Evolutionary conservation across 2,329 filamentous ascomycete species (phyloP), one percentile per base, ranked within the genome.

Genomic region (Cladosporium cucumerinum): DNA sequence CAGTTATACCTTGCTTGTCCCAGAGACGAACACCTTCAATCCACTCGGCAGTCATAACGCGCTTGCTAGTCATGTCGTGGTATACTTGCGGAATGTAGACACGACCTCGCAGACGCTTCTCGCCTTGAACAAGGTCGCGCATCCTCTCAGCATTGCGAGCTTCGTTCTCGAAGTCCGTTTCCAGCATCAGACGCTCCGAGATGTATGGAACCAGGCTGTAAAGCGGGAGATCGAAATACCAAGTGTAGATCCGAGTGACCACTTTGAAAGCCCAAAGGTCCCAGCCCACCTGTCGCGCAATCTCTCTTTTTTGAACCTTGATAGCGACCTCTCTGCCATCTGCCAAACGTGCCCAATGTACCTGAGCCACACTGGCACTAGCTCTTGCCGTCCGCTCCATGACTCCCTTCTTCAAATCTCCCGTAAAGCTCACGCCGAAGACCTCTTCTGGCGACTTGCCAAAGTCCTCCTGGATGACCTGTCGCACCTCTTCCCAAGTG

Each of bases 301-400:
- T 98, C 82, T 97, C 94, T 59, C 89, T 86, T 81, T 98, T 99
- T 82, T 99, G 95, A 5, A 99, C 89, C 81, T 99, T 99, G 75
- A 99, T 86, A 1, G 95, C 95, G 25, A 98, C 91, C 81, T 97
- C 93, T 57, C 92, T 84, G 0, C 95, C 95, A 79, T 98, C 94
- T 3, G 87, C 79, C 64, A 98, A 78, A 66, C 89, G 83, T 8
- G 95, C 95, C 93, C 94, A 97, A 76, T 98, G 95, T 1, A 99
- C 95, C 79, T 98, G 95, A 1, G 95, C 95, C 10, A 99, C 94
- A 76, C 92, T 96, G 2, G 95, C 95, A 74, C 90, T 94, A 0
- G 90, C 90, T 66, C 89, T 86, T 75, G 81, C 91, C 77, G 79
- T 91, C 80, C 81, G 87, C 76, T 90, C 88, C 86, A 90, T 89